Base-by-base conservation (phyloP, 345 rosid genomes). In the Eucalyptus dawsonii region DNA sequence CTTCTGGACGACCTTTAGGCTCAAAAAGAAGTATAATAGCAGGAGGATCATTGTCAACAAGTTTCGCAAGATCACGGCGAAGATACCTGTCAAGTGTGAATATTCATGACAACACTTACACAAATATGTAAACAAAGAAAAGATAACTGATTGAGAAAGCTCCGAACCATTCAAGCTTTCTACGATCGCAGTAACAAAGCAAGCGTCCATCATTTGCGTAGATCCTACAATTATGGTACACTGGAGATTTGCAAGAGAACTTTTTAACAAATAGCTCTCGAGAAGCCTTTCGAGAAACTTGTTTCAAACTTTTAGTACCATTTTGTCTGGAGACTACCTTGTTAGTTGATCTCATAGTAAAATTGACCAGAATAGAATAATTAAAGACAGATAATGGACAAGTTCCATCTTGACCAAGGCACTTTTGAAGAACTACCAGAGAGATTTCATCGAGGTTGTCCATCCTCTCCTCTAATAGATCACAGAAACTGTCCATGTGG, bases 1-100 rank as follows among this genome's bases (percentile, higher is more conserved):
- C 99, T 92, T 98, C 99, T 11, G 99, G 99, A 85, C 96, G 98
- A 24, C 99, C 99, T 93, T 98, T 98, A 3, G 99, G 99, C 89
- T 98, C 99, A 88, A 98, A 98, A 87, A 95, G 93, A 89, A 97
- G 99, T 95, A 93, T 97, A 91, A 98, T 97, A 60, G 98, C 97
- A 87, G 96, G 98, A 44, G 99, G 99, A 34, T 93, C 90, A 40
- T 96, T 95, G 58, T 96, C 99, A 88, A 96, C 93, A 87, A 96
- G 95, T 91, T 97, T 96, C 15, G 99, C 99, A 42, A 98, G 95
- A 86, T 93, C 95, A 86, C 99, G 95, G 42, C 88, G 91, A 92
- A 96, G 88, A 88, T 98, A 97, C 99, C 99, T 97, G 89, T 27
- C 65, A 86, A 58, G 80, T 42, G 89, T 89, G 47, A 88, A 88